phyloP scores from a whole-genome alignment of 2,329 filamentous ascomycete species.

The Lachnellula subtilissima region DNA sequence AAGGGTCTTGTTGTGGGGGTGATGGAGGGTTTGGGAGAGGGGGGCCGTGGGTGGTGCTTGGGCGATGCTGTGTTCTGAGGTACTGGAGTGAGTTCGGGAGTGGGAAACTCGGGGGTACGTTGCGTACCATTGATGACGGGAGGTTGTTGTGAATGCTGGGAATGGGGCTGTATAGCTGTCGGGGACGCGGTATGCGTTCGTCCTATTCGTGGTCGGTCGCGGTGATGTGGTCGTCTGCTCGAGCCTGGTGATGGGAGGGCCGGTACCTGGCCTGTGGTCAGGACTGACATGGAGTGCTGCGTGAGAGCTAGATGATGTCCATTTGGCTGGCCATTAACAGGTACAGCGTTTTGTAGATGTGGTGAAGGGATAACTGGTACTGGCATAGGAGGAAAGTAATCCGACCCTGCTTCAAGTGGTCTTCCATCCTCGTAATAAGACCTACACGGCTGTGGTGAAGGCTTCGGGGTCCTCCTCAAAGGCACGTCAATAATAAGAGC shows the following conservation, averaged over 20 bases:
- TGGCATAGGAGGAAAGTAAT: slow-evolving; percentile 78
- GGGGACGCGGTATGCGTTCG: slow-evolving; percentile 80
- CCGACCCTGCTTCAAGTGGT: slow-evolving; percentile 64
- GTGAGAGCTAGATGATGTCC: slow-evolving; percentile 28
- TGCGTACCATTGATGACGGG: slow-evolving; percentile 27
- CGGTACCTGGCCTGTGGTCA: slow-evolving; percentile 76
- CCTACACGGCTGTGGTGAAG: slow-evolving; percentile 61
- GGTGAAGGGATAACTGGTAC: slow-evolving; percentile 31
- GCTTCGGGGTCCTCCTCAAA: slow-evolving; percentile 67
- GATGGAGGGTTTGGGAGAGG: slow-evolving; percentile 50
- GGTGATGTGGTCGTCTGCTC: slow-evolving; percentile 49
- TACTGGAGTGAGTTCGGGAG: slow-evolving; percentile 54
- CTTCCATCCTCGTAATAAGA: slow-evolving; percentile 55
- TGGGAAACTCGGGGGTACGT: slow-evolving; percentile 38
- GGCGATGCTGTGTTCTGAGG: slow-evolving; percentile 40
- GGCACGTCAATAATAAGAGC: slow-evolving; percentile 89
- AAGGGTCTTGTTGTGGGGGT: slow-evolving; percentile 46
- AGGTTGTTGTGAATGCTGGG: slow-evolving; percentile 6
- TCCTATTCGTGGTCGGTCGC: slow-evolving; percentile 55
- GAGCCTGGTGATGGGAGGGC: slow-evolving; percentile 78
- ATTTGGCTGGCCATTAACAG: slow-evolving; percentile 23
- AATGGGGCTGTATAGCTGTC: slow-evolving; percentile 49
- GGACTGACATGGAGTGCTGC: slow-evolving; percentile 69
- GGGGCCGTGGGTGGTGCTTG: slow-evolving; percentile 42
- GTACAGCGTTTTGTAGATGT: slow-evolving; percentile 27